Percentiles rank a stretch among this genome's conserved stretches.
phyloP scores from a whole-genome alignment of 176 grass and related monocot species.

The barley (Hordeum vulgare) region DNA sequence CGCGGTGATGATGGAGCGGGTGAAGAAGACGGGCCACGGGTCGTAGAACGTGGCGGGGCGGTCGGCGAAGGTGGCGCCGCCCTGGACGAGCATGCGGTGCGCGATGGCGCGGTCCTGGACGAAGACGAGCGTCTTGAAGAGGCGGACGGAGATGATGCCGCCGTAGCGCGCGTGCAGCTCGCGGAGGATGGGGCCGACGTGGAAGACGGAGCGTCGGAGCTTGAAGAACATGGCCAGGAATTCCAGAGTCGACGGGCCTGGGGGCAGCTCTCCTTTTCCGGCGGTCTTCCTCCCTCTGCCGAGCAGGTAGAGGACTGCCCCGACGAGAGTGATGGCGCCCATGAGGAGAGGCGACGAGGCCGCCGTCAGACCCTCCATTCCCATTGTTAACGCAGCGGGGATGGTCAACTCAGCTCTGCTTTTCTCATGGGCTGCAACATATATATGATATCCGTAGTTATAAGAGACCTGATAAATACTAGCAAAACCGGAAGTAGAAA shows the following conservation, averaged over 20 bases:
- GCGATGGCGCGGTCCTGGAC: constrained; percentile 30
- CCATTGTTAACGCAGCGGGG: too few relatives aligned
- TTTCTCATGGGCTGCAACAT: too few relatives aligned
- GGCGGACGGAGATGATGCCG: background rate
- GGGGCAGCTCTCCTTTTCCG: background rate
- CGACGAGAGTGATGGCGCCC: too few relatives aligned
- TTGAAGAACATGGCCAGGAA: constrained; percentile 7
- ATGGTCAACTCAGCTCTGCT: too few relatives aligned
- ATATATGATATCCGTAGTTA: too few relatives aligned
- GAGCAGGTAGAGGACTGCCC: too few relatives aligned
- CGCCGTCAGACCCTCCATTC: too few relatives aligned
- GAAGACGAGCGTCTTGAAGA: constrained; percentile 42
- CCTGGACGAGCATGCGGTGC: constrained; percentile 30
- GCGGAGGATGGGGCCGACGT: background rate
- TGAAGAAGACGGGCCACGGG: background rate
- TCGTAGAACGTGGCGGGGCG: background rate
- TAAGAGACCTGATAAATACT: too few relatives aligned
- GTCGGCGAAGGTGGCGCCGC: constrained; percentile 36
- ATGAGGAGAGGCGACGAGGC: too few relatives aligned
- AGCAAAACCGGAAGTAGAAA: too few relatives aligned
- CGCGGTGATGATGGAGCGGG: constrained; percentile 17
- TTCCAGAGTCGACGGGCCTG: constrained; percentile 20
- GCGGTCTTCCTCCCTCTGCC: too few relatives aligned
- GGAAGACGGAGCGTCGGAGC: constrained; percentile 13
- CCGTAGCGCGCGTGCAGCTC: constrained; percentile 14